Conservation (phyloP, 176 grass and related monocot genomes). For the Canna indica region DNA sequence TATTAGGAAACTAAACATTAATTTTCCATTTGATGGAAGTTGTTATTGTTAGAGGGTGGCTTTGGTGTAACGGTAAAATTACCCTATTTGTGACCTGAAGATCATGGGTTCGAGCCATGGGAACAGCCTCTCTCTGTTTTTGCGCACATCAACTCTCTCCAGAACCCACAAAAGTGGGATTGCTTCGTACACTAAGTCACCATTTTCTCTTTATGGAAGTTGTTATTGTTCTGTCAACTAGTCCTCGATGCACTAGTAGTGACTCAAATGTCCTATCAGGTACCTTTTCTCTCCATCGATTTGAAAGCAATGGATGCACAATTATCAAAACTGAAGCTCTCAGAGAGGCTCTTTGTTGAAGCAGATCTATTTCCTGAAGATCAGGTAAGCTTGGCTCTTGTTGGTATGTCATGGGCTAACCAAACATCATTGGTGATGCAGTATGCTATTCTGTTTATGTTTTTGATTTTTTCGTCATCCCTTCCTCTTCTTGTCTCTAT, state of each 20-base stretch:
- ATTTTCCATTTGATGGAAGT: neutral
- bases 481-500: neutral
- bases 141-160: no score
- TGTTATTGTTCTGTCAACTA: neutral
- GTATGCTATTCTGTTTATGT: neutral
- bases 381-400: conserved; percentile 28
- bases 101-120: no score
- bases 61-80: no score
- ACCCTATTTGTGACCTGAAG: no score
- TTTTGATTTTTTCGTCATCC: neutral
- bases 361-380: conserved; percentile 55
- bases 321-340: conserved; percentile 67
- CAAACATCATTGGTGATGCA: conserved; percentile 2
- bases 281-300: conserved; percentile 86
- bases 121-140: no score
- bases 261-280: conserved; percentile 27
- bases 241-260: neutral
- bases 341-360: conserved; percentile 75
- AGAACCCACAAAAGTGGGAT: no score
- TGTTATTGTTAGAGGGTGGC: neutral
- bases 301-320: conserved; percentile 57
- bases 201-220: no score
- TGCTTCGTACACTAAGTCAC: no score
- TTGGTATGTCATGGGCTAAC: conserved; percentile 4
- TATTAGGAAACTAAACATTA: neutral